phyloP scores from a whole-genome alignment of 345 rosid genomes.

The Isatis tinctoria region DNA sequence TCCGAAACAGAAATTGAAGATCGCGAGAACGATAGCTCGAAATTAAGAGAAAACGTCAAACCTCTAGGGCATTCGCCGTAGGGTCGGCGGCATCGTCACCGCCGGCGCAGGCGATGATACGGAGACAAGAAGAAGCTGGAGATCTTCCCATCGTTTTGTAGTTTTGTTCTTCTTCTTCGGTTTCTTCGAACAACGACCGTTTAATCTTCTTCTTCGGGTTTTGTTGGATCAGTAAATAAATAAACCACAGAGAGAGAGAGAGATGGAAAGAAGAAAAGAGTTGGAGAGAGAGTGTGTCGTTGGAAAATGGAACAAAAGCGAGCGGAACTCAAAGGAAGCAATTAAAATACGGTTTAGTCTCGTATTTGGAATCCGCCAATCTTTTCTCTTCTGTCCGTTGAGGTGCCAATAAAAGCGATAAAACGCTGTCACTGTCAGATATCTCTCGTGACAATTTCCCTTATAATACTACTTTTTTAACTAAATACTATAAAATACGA shows the following conservation, averaged over 20 bases:
- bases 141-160: constrained; percentile 61
- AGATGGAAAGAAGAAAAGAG: background rate
- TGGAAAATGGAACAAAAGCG: constrained; percentile 29
- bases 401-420: constrained; percentile 32
- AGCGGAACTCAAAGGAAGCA: constrained; percentile 22
- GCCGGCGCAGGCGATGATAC: constrained; percentile 65
- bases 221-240: constrained; percentile 18
- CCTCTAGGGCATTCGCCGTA: constrained; percentile 41
- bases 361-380: constrained; percentile 38
- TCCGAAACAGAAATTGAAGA: background rate
- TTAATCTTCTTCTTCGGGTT: constrained; percentile 9
- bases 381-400: constrained; percentile 31
- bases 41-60: background rate
- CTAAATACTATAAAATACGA: background rate
- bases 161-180: background rate
- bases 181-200: background rate
- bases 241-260: background rate
- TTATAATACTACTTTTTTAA: background rate
- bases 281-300: constrained; percentile 2
- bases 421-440: constrained; percentile 32
- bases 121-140: constrained; percentile 61
- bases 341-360: constrained; percentile 19
- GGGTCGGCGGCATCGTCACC: constrained; percentile 48
- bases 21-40: background rate
- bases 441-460: constrained; percentile 26